A percentile compares a stretch with the other conserved stretches of the same genome.
Evolutionary conservation across 177 flowering plant species (phyloP).

Genomic region (Vitis hybrid): DNA sequence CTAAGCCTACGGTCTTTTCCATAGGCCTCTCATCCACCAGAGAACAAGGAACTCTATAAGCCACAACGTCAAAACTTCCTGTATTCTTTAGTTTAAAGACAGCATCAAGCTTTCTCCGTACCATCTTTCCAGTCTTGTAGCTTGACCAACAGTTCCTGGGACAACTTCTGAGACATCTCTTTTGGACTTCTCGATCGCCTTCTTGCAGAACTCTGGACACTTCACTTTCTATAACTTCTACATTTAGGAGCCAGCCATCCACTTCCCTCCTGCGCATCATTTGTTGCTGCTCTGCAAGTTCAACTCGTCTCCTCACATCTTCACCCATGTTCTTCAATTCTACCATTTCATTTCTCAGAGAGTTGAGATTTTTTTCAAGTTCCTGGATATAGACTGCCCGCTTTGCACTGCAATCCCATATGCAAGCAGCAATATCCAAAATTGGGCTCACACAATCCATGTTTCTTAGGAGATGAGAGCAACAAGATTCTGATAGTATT

Average conservation of each 20-base stretch:
- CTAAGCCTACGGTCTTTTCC: slow-evolving; percentile 1
- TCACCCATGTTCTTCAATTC: neutral
- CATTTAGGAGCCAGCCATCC: neutral
- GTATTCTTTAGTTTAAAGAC: neutral
- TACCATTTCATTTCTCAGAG: neutral
- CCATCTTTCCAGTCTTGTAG: neutral
- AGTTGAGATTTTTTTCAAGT: neutral
- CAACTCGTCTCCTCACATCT: neutral
- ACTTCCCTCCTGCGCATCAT: neutral
- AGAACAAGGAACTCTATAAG: neutral
- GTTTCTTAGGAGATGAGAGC: neutral
- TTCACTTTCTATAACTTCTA: neutral
- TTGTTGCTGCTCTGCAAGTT: neutral
- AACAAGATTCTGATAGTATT: too few species aligned
- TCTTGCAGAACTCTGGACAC: neutral
- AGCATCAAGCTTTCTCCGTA: neutral
- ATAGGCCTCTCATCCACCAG: neutral
- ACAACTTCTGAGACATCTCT: neutral
- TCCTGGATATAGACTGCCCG: neutral
- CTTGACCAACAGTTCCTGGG: neutral
- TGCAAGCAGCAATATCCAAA: neutral
- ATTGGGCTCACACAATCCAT: neutral
- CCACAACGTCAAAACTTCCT: too few species aligned
- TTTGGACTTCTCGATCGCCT: neutral
- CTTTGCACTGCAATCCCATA: neutral